Percentiles rank a stretch among this genome's conserved stretches.
Conservation (phyloP, 805 yeast genomes). For the Ogataea trehaloabstinens region DNA sequence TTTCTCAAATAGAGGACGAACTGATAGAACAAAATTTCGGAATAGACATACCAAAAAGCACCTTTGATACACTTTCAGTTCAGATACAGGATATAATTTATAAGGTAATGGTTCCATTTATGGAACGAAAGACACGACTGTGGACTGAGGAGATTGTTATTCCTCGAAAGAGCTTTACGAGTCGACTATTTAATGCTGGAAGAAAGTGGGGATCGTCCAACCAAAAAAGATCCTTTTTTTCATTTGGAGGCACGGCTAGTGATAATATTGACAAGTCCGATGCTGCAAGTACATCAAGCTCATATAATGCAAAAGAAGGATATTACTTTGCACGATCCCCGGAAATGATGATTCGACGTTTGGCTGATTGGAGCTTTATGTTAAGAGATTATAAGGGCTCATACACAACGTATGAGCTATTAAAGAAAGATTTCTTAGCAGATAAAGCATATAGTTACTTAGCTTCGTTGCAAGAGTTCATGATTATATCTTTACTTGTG, state of each 20-base stretch:
- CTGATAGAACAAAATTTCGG: constrained; percentile 13
- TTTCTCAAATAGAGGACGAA: constrained; percentile 48
- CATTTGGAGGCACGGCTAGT: constrained; percentile 25
- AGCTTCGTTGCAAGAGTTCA: constrained; percentile 88
- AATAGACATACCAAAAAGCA: constrained; percentile 15
- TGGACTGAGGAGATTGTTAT: constrained; percentile 85
- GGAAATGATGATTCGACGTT: constrained; percentile 72
- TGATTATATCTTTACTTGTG: constrained; percentile 68
- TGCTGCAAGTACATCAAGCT: constrained; percentile 5
- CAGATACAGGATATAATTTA: constrained; percentile 47
- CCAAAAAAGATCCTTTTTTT: constrained; percentile 30
- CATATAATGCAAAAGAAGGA: constrained; percentile 50
- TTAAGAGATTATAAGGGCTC: constrained; percentile 86
- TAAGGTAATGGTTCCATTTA: constrained; percentile 66
- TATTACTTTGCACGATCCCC: constrained; percentile 60
- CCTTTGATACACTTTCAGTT: constrained; percentile 30
- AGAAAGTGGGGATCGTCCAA: constrained; percentile 48
- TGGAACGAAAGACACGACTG: constrained; percentile 73
- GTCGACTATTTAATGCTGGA: constrained; percentile 63
- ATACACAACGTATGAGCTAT: constrained; percentile 75
- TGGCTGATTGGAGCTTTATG: constrained; percentile 93
- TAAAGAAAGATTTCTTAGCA: constrained; percentile 71
- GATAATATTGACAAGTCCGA: constrained; percentile 4
- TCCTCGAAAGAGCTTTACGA: constrained; percentile 74
- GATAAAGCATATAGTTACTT: constrained; percentile 79